A percentile compares a stretch with the other conserved stretches of the same genome.
phyloP scores from a whole-genome alignment of 768 basidiomycete species.

The Thelephora aurantiotincta region DNA sequence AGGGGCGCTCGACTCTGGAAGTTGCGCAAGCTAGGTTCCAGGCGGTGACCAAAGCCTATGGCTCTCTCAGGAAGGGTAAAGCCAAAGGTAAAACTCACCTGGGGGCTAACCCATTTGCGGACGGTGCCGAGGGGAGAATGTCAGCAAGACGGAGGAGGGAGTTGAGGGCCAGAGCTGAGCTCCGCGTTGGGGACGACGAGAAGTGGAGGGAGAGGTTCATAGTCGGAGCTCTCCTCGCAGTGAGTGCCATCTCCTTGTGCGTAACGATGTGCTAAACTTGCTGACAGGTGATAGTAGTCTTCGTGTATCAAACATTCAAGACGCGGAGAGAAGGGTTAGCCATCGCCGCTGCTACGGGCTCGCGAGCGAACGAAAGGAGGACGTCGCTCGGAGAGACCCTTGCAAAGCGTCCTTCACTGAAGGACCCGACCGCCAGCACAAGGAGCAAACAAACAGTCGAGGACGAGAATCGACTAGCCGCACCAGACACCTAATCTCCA shows the following conservation, averaged over 20 bases:
- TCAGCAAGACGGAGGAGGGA: slow-evolving; percentile 28
- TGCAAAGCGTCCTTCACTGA: too few species aligned
- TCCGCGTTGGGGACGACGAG: slow-evolving; percentile 42
- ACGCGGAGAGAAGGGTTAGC: slow-evolving; percentile 11
- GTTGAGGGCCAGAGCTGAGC: slow-evolving; percentile 19
- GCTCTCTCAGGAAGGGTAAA: slow-evolving; percentile 28
- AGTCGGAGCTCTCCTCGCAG: slow-evolving; percentile 37
- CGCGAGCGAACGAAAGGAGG: background rate
- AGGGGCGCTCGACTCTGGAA: slow-evolving; percentile 12
- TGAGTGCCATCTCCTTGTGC: slow-evolving; percentile 14
- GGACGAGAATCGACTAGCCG: too few species aligned
- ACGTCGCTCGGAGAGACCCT: too few species aligned
- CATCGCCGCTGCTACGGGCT: background rate
- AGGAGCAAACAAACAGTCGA: too few species aligned
- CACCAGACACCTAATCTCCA: too few species aligned
- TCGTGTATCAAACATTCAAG: slow-evolving; percentile 14
- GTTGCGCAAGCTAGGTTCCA: slow-evolving; percentile 53
- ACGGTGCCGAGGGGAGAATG: slow-evolving; percentile 17
- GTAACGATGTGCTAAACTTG: background rate
- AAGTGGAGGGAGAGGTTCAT: slow-evolving; percentile 55
- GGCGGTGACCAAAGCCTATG: slow-evolving; percentile 56
- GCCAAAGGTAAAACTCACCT: slow-evolving; percentile 9
- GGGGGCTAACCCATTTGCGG: slow-evolving; percentile 10
- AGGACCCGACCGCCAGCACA: too few species aligned
- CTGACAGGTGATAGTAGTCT: slow-evolving; percentile 10